Evolutionary conservation across 78 protist genomes (phyloP), one percentile per base, ranked within the genome.

Genomic region (Guillardia theta): DNA sequence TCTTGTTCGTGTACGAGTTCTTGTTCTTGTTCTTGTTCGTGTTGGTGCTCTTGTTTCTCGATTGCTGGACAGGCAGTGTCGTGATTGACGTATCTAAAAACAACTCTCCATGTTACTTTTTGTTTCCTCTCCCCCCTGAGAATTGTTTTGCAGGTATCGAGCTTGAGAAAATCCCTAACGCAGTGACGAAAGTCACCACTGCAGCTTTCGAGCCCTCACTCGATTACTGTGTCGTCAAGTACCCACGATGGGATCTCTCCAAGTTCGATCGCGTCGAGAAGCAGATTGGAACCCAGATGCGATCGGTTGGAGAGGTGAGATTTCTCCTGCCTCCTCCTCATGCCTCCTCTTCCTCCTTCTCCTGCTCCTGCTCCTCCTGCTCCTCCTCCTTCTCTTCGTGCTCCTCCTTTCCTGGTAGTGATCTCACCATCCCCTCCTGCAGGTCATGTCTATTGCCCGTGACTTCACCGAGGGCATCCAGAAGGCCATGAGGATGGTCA

Each of bases 201-300:
- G 99, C 99, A 4, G 97, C 98, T 95, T 98, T 98, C 92, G 99
- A 98, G 96, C 99, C 99, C 33, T 58, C 97, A 22, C 97, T 98
- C 64, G 99, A 98, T 93, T 98, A 98, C 96, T 36, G 95, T 87
- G 99, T 98, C 30, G 93, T 88, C 50, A 44, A 64, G 95, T 5
- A 48, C 41, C 96, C 96, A 44, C 70, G 96, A 8, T 95, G 96
- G 96, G 96, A 95, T 45, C 94, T 95, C 88, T 12, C 47, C 33
- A 95, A 95, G 94, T 95, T 95, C 33, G 41, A 48, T 70, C 21
- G 21, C 44, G 96, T 93, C 24, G n/a, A 43, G 92, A 87, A 50
- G 45, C 47, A 39, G 78, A 33, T 88, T 47, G 93, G 64, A 54
- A 88, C 96, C 44, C 94, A 98, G 15, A 98, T 98, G 99, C 98